Evolutionary conservation across 2,329 filamentous ascomycete genomes (phyloP).

Genomic region (Paraphoma sp.): DNA sequence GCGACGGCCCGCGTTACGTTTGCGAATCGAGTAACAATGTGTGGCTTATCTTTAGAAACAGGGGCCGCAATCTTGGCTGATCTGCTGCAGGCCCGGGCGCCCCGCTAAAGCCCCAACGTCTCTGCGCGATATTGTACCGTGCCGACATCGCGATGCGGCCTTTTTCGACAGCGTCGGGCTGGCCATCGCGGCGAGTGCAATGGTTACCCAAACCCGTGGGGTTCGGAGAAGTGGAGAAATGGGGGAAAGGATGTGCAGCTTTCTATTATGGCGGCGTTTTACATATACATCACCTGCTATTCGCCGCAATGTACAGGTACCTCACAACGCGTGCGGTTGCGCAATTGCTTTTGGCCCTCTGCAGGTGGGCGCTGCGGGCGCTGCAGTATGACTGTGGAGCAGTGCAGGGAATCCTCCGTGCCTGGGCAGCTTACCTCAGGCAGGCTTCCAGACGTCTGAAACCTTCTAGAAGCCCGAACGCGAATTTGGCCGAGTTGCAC

Average conservation of each 20-base stretch:
- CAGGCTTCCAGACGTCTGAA: constrained; percentile 1
- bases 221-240: constrained; percentile 17
- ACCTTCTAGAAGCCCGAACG: constrained; percentile 9
- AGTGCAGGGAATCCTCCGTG: constrained; percentile 16
- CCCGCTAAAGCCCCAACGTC: constrained; percentile 30
- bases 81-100: constrained; percentile 27
- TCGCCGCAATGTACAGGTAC: constrained; percentile 10
- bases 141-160: constrained; percentile 42
- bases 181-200: constrained; percentile 7
- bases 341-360: constrained; percentile 3
- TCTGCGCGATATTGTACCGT: constrained; percentile 25
- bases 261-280: constrained; percentile 14
- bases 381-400: constrained; percentile 30
- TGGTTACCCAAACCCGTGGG: constrained; percentile 33
- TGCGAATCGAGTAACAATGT: constrained; percentile 35
- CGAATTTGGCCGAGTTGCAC: neutral
- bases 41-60: constrained; percentile 33
- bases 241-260: constrained; percentile 5
- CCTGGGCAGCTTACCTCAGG: constrained; percentile 13
- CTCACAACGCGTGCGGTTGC: neutral
- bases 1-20: constrained; percentile 42
- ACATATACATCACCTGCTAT: constrained; percentile 17
- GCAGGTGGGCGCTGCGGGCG: constrained; percentile 12
- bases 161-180: constrained; percentile 24
- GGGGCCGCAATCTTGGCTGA: constrained; percentile 31